These are phyloP conservation scores for Raphanus sativus DNA, from an alignment of 345 rosid species.

Conservation along the genomic window DNA sequence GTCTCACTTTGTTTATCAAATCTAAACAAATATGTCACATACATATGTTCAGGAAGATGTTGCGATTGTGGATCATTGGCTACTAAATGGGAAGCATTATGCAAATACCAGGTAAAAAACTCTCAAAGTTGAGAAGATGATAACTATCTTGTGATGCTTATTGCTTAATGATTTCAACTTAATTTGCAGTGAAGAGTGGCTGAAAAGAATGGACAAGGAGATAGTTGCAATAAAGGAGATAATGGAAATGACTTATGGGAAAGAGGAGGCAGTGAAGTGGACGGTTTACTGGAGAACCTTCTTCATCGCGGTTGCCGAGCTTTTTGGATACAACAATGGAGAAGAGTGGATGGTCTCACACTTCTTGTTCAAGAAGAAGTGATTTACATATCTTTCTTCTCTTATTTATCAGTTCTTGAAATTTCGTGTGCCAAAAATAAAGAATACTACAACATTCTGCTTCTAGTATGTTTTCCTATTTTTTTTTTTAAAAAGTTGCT, in stretches of 20 bases:
- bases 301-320: slow-evolving; percentile 82
- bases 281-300: slow-evolving; percentile 85
- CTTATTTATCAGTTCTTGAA: not conserved
- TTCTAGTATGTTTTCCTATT: not conserved
- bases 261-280: slow-evolving; percentile 78
- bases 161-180: not conserved
- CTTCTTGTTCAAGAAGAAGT: slow-evolving; percentile 77
- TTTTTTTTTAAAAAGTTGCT: not conserved
- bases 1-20: not conserved
- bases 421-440: not conserved
- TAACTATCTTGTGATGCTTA: too few relatives aligned
- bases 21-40: not conserved
- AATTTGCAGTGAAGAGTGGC: slow-evolving; percentile 85
- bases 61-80: slow-evolving; percentile 71
- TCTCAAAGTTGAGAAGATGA: too few relatives aligned
- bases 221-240: slow-evolving; percentile 50
- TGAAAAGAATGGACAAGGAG: slow-evolving; percentile 77
- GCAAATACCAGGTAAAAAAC: slow-evolving; percentile 66
- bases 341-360: slow-evolving; percentile 87
- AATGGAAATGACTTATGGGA: slow-evolving; percentile 80
- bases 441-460: not conserved
- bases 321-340: slow-evolving; percentile 78
- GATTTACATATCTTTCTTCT: slow-evolving; percentile 21
- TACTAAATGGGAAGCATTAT: slow-evolving; percentile 80
- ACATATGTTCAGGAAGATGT: slow-evolving; percentile 57